phyloP scores from a whole-genome alignment of 331 rosid genomes.

The Malus hybrid region DNA sequence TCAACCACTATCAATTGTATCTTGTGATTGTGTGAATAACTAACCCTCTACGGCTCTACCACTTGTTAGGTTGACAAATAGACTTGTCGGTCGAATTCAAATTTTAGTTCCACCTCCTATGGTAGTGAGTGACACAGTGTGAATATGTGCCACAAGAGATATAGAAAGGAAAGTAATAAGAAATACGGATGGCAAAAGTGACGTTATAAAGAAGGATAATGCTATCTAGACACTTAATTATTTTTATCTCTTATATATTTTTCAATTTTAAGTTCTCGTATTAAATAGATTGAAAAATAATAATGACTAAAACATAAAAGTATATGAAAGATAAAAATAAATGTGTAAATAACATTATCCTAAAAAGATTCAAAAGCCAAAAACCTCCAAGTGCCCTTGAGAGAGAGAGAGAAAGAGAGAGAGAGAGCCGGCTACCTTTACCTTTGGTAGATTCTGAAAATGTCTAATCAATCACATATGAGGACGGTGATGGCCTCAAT shows the following conservation, averaged over 20 bases:
- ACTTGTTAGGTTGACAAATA: not conserved
- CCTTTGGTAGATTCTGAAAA: constrained; percentile 56
- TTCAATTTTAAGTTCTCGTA: accelerated
- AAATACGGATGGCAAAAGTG: constrained; percentile 25
- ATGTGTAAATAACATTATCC: too few relatives aligned
- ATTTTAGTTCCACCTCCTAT: not conserved
- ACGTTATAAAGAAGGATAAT: not conserved
- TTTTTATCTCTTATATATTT: too few relatives aligned
- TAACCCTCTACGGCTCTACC: not conserved
- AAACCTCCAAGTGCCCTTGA: constrained; percentile 8
- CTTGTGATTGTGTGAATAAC: not conserved
- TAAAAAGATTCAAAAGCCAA: constrained; percentile 15
- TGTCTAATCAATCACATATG: constrained; percentile 55
- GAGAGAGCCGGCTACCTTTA: not conserved
- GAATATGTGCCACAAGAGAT: too few relatives aligned
- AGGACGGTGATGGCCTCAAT: too few relatives aligned
- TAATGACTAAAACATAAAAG: accelerated
- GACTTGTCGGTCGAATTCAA: not conserved
- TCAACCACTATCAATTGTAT: not conserved
- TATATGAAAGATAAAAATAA: too few relatives aligned
- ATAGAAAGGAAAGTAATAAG: not conserved
- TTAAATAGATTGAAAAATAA: too few relatives aligned
- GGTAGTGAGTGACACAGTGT: not conserved
- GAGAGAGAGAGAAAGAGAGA: not conserved
- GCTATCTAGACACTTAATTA: too few relatives aligned